Evolutionary conservation across 2,329 filamentous ascomycete species (phyloP), one percentile per base, ranked within the genome.

Genomic region (Clarireedia monteithiana): DNA sequence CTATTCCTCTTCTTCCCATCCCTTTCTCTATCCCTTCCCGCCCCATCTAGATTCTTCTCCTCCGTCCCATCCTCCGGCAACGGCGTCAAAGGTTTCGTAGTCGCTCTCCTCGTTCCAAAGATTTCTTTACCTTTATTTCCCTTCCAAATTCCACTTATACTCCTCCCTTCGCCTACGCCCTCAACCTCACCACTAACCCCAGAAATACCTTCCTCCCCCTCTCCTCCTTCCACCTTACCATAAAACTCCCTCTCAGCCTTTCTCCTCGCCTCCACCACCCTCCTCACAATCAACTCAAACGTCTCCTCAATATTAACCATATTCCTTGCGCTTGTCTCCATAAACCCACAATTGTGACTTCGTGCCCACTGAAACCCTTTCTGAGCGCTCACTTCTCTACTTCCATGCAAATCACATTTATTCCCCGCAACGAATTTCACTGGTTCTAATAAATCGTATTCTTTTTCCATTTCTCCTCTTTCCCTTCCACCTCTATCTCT

Each of bases 231-330:
- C 17, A n/a, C 12, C 17, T 24, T 23, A 2, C 12, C 27, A 4
- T 36, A 20, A 20, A 14, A 10, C n/a, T 26, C 6, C 27, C 14
- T 6, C 14, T 14, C 14, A 27, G 10, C 17, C 3, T 17, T 26
- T 34, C 15, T 57, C 42, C 68, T 59, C 17, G 62, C 66, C 73
- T 85, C 82, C 48, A 81, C 76, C 50, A 86, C 83, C 51, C 82
- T 75, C 26, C 81, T 75, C 45, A 85, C 79, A 58, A 85, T 81
- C 40, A 85, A 77, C 38, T 86, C 88, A 76, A 94, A 94, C 0
- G 88, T 92, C 78, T 94, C 89, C 70, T 94, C 89, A 60, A 94
- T 89, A 69, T 94, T 94, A 62, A 94, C 89, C 75, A 90, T 88
- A 65, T 91, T 82, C 54, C 88, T 76, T 4, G 89, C 89, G 66